Evolutionary conservation across 1,139 yeast species (phyloP), one percentile per base, ranked within the genome.

Genomic region (Kodamaea ohmeri): DNA sequence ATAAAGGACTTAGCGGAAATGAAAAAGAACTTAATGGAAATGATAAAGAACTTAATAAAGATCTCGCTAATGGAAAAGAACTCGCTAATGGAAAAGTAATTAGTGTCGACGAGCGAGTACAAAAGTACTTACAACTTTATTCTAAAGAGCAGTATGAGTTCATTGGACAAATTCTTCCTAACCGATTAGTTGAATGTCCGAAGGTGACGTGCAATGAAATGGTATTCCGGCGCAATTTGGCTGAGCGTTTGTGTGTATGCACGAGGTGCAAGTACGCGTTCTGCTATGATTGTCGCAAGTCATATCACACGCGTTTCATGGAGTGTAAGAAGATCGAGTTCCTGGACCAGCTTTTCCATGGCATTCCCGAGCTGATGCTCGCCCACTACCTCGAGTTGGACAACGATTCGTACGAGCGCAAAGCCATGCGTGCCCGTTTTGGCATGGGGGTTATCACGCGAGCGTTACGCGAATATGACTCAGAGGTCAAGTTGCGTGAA

Each of bases 241-340:
- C 70, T 38, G 78, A 75, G 12, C 59, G 69, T n/a, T 58, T 82
- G 43, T 69, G 79, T 6, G 65, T 73, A 13, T 82, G 90, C 48
- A 61, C 68, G 0, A 48, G 54, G 7, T 82, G 88, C 53, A 56
- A 61, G 11, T 67, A 73, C 50, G 82, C 84, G 2, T 82, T 79
- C 50, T 82, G 89, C 51, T 66, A 67, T 44, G 68, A 67, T 25
- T 82, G 89, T 53, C 58, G 67, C 11, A 79, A 75, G 45, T 76
- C 85, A 2, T 81, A 85, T 82, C 90, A 82, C 56, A 85, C 86
- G 2, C 60, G 71, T 14, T 70, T 64, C 40, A 71, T 73, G 38
- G 50, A 56, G 18, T 79, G 85, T 51, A 65, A 67, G 12, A 56
- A 51, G 29, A 56, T 55, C 6, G 42, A 33, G 28, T 40, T 62